Conservation (phyloP, 176 grass and related monocot genomes). For the Oryza meridionalis region DNA sequence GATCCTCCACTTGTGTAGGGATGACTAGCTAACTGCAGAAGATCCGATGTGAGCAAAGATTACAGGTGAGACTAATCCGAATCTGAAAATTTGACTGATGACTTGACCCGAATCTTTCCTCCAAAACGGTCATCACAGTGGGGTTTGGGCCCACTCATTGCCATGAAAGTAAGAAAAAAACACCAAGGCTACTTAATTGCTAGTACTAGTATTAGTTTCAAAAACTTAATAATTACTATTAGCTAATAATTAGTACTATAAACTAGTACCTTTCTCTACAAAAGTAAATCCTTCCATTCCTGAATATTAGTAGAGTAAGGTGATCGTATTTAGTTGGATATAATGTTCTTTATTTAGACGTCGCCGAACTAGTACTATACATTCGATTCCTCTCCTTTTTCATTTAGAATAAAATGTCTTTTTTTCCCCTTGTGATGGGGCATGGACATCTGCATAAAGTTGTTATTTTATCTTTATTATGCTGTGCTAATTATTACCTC, state of each 20-base stretch:
- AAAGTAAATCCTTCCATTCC: neutral
- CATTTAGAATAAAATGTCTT: slow-evolving; percentile 6
- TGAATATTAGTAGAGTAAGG: neutral
- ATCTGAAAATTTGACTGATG: slow-evolving; percentile 29
- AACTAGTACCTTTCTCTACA: neutral
- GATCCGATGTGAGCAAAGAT: neutral
- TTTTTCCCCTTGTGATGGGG: slow-evolving; percentile 12
- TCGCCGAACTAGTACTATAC: slow-evolving; percentile 12
- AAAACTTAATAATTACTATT: neutral
- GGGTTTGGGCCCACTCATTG: neutral
- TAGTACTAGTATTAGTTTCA: neutral
- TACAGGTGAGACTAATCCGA: neutral
- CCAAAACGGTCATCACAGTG: slow-evolving; percentile 1
- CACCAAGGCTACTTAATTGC: neutral
- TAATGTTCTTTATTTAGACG: slow-evolving; percentile 12
- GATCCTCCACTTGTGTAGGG: neutral
- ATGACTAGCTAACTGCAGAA: neutral
- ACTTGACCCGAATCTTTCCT: slow-evolving; percentile 49
- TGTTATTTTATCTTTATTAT: slow-evolving; percentile 1
- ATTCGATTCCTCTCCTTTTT: neutral
- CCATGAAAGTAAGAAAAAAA: neutral
- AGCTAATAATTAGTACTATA: neutral
- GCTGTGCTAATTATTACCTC: neutral
- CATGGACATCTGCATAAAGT: slow-evolving; percentile 14
- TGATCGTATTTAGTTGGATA: slow-evolving; percentile 1